Base-by-base conservation (phyloP, 2,329 filamentous ascomycete genomes). In the Epicoccum sorghinum region DNA sequence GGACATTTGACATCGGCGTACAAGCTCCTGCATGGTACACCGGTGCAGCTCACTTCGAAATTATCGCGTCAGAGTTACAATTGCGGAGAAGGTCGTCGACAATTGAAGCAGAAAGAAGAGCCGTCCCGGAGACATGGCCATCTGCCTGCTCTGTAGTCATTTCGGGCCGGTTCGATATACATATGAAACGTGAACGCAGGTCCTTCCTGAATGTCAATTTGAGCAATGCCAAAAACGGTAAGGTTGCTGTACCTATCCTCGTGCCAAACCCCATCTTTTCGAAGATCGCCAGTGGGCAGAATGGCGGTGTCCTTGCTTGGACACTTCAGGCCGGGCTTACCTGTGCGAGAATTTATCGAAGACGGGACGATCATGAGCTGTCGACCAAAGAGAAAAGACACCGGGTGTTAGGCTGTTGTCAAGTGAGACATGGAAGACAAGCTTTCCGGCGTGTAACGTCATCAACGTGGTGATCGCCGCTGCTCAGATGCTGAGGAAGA, bases 401-500 rank as follows among this genome's bases (percentile, higher is more conserved):
- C 48, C 44, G 47, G 42, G 56, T 51, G 39, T 38, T 40, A 52
- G 49, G 59, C 48, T 37, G 37, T 37, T 38, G 36, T 62, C 27
- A 58, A 50, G 58, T 49, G 47, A 38, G 46, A 54, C 27, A 52
- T 41, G 45, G 42, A 41, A 41, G 42, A 37, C 50, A 47, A 52
- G 45, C 45, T 56, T 57, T 55, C 50, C 55, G 49, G 35, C 41
- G 41, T 38, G 56, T 37, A 39, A 65, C 59, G 62, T 67, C 62
- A 69, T 62, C 51, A 52, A 47, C 49, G 54, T 52, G 46, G 52
- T 25, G 64, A 68, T 69, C 58, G 52, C 47, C 59, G 50, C 49
- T 54, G 50, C 40, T 60, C 42, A 64, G 13, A 65, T 29, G 27
- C 9, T 29, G 27, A 54, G 40, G 46, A 29, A 37, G 25, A 38